phyloP scores from a whole-genome alignment of 331 rosid species.

The Acacia pycnantha region DNA sequence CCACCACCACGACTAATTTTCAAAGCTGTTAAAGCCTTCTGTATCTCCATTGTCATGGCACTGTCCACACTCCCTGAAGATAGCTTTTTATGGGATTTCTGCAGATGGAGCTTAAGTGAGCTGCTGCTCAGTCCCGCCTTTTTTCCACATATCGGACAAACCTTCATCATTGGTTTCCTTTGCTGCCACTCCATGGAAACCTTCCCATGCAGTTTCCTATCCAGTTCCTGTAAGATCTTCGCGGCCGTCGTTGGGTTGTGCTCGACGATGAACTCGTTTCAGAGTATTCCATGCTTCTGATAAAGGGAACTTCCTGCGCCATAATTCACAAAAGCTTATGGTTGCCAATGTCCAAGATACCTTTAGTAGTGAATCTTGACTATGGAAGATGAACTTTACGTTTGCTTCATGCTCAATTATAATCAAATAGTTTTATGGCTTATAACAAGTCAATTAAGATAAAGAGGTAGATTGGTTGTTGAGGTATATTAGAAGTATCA shows the following conservation, averaged over 20 bases:
- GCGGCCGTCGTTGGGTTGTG: constrained; percentile 97
- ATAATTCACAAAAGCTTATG: constrained; percentile 23
- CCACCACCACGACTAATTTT: constrained; percentile 74
- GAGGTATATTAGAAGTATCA: neutral
- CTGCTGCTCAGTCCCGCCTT: constrained; percentile 92
- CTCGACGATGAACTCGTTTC: constrained; percentile 83
- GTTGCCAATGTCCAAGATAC: neutral
- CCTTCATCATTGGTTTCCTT: constrained; percentile 77
- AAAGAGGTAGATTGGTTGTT: neutral
- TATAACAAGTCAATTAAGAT: neutral
- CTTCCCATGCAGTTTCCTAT: constrained; percentile 67
- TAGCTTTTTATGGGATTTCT: constrained; percentile 81
- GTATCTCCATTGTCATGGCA: constrained; percentile 94
- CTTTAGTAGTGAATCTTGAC: neutral
- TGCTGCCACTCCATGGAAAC: constrained; percentile 94
- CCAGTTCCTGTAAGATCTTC: constrained; percentile 53
- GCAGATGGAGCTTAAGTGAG: constrained; percentile 82
- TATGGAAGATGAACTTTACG: neutral
- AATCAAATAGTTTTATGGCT: constrained; percentile 10
- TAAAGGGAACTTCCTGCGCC: constrained; percentile 66
- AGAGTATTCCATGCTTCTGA: constrained; percentile 77
- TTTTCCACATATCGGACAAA: constrained; percentile 90
- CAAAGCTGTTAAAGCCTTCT: constrained; percentile 72
- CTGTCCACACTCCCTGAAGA: constrained; percentile 94
- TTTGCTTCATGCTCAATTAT: constrained; percentile 8